A percentile compares a stretch with the other conserved stretches of the same genome.
These are phyloP conservation scores for Psidium friedrichsthalianum DNA, from an alignment of 345 rosid species.

Conservation along the genomic window DNA sequence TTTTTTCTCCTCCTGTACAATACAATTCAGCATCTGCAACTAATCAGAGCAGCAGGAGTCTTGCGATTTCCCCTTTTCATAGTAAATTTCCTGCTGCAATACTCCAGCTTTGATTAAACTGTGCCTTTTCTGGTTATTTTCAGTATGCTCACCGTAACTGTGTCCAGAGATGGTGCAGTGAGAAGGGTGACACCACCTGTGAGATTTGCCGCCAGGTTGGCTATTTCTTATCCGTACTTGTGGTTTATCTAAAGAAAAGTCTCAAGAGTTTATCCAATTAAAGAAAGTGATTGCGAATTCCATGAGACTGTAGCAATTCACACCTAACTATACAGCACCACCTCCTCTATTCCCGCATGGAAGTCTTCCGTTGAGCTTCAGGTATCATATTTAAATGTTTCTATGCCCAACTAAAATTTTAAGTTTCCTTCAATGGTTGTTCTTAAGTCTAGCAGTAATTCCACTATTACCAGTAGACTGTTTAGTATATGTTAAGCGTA, in stretches of 20 bases:
- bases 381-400: constrained; percentile 21
- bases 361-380: constrained; percentile 45
- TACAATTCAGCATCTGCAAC: background rate
- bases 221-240: background rate
- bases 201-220: constrained; percentile 80
- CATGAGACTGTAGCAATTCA: constrained; percentile 42
- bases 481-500: background rate
- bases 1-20: background rate
- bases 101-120: background rate
- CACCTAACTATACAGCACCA: constrained; percentile 53
- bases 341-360: constrained; percentile 43
- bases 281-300: background rate
- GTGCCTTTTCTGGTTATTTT: background rate
- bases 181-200: constrained; percentile 68
- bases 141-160: constrained; percentile 87
- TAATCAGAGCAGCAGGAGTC: background rate
- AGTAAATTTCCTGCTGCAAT: background rate
- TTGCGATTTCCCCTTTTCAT: background rate
- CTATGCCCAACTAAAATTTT: background rate
- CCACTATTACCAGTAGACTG: background rate
- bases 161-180: constrained; percentile 85
- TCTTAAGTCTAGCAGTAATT: background rate
- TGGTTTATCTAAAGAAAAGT: background rate
- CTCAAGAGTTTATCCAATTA: background rate
- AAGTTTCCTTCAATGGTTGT: background rate